These are phyloP conservation scores for Sporothrix variecibatus DNA, from an alignment of 2,329 filamentous ascomycete genomes.

Conservation along the genomic window DNA sequence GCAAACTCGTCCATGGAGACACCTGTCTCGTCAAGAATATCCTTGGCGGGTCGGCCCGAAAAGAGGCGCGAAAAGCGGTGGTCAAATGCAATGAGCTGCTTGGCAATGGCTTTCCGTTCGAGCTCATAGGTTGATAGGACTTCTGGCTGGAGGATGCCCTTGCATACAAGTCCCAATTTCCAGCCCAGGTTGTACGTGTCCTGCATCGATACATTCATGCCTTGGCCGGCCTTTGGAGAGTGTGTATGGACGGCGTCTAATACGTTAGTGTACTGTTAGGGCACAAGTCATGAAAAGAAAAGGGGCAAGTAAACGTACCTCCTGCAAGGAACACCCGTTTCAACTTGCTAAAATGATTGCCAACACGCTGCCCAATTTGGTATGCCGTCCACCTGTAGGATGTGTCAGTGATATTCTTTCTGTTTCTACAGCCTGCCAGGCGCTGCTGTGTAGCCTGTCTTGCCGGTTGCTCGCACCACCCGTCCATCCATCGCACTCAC, in stretches of 20 bases:
- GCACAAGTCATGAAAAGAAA: background rate
- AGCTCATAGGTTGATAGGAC: constrained; percentile 47
- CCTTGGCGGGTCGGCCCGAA: constrained; percentile 53
- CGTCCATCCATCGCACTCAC: too few species aligned
- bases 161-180: constrained; percentile 46
- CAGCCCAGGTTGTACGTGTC: constrained; percentile 52
- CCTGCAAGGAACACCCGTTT: constrained; percentile 61
- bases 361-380: constrained; percentile 59
- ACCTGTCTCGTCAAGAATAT: constrained; percentile 57
- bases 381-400: constrained; percentile 49
- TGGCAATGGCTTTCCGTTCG: constrained; percentile 57
- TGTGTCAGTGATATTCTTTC: background rate
- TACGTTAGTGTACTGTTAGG: too few species aligned
- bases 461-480: background rate
- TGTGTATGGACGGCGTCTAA: constrained; percentile 51
- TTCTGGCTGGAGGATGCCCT: constrained; percentile 37
- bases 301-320: background rate
- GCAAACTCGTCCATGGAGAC: constrained; percentile 58
- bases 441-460: background rate
- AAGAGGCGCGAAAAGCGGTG: constrained; percentile 52
- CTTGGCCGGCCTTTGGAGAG: constrained; percentile 57
- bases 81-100: constrained; percentile 60
- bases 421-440: too few species aligned
- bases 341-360: constrained; percentile 49
- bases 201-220: constrained; percentile 64